These are phyloP conservation scores for Bruguiera sexangula DNA, from an alignment of 345 rosid genomes.

Conservation along the genomic window DNA sequence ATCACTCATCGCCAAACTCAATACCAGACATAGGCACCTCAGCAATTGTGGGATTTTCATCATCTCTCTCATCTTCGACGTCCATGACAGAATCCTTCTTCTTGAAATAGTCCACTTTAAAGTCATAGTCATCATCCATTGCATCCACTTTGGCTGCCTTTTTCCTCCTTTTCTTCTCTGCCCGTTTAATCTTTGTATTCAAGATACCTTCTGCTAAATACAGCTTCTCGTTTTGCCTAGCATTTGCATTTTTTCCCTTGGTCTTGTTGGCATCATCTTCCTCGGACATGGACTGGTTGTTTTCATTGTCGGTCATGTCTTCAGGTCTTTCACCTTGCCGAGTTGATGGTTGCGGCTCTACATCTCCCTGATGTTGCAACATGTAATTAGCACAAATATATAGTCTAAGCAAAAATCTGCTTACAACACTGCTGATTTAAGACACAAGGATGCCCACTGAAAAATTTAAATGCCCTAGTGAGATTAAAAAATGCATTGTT, in stretches of 20 bases:
- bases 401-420: neutral
- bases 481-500: too few relatives aligned
- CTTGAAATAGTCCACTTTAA: conserved; percentile 69
- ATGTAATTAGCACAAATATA: neutral
- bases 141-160: conserved; percentile 46
- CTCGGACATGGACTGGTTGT: conserved; percentile 47
- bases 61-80: conserved; percentile 34
- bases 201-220: conserved; percentile 66
- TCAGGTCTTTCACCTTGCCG: conserved; percentile 24
- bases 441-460: neutral
- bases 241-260: conserved; percentile 35
- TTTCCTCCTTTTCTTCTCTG: conserved; percentile 79
- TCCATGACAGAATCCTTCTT: conserved; percentile 42
- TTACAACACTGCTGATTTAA: neutral
- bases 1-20: conserved; percentile 41
- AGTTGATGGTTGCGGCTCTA: conserved; percentile 24
- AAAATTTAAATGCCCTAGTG: too few relatives aligned
- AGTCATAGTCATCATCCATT: conserved; percentile 72
- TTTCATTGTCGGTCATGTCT: conserved; percentile 20
- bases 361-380: conserved; percentile 37
- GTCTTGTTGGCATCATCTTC: conserved; percentile 31
- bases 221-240: conserved; percentile 69
- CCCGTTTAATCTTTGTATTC: conserved; percentile 62
- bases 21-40: conserved; percentile 52
- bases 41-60: conserved; percentile 26